A percentile compares a stretch with the other conserved stretches of the same genome.
Conservation (phyloP, 441 rosid species). For the Brassica hybrid region DNA sequence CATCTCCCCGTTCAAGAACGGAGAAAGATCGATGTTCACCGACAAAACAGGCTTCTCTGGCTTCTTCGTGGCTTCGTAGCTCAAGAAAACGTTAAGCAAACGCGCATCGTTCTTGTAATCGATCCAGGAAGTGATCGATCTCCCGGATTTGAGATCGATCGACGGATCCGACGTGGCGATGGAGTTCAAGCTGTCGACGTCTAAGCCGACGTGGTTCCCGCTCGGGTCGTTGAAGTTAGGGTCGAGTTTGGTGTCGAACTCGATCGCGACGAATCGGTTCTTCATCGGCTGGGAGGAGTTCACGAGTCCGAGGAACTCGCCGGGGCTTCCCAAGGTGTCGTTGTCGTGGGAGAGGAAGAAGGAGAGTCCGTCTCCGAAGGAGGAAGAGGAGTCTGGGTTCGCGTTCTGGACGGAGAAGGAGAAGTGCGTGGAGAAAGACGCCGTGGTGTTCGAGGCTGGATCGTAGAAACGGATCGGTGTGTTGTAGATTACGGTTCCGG, state of each 20-base stretch:
- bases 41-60: slow-evolving; percentile 61
- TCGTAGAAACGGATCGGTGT: slow-evolving; percentile 70
- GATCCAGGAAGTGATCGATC: slow-evolving; percentile 72
- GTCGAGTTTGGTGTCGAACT: slow-evolving; percentile 79
- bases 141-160: slow-evolving; percentile 80
- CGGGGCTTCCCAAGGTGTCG: slow-evolving; percentile 75
- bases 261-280: slow-evolving; percentile 79
- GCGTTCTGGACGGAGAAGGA: slow-evolving; percentile 67
- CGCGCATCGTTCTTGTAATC: slow-evolving; percentile 77
- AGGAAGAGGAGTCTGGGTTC: slow-evolving; percentile 55
- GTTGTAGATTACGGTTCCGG: slow-evolving; percentile 72
- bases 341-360: slow-evolving; percentile 83
- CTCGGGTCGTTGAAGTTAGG: slow-evolving; percentile 67
- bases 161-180: slow-evolving; percentile 58
- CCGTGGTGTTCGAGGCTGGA: slow-evolving; percentile 68
- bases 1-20: slow-evolving; percentile 56
- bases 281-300: slow-evolving; percentile 73
- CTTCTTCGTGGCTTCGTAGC: slow-evolving; percentile 43
- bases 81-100: slow-evolving; percentile 68
- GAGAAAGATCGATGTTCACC: slow-evolving; percentile 70
- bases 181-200: slow-evolving; percentile 70
- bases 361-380: slow-evolving; percentile 76
- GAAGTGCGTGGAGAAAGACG: slow-evolving; percentile 82
- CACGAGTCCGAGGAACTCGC: slow-evolving; percentile 80
- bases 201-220: slow-evolving; percentile 78